Evolutionary conservation across 2,329 filamentous ascomycete genomes (phyloP), one percentile per base, ranked within the genome.

Genomic region (Pseudogymnoascus sp.): DNA sequence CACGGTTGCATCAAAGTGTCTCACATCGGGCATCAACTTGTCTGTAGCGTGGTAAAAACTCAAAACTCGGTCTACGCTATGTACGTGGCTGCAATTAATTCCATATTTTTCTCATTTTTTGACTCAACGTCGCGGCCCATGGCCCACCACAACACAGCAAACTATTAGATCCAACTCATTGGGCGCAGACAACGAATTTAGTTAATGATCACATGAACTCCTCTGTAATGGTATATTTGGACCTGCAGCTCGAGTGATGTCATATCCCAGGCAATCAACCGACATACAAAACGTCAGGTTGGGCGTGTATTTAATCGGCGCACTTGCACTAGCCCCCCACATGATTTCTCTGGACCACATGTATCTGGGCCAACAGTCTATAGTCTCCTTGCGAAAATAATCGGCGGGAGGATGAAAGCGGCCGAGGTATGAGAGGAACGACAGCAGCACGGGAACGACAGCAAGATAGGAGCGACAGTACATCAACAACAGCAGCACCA

Each of bases 91-190:
- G 45, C 25, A 28, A 54, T 31, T 54, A 54, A 54, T 54, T 54
- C 45, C 45, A 54, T 54, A 54, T 28, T 54, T 51, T 54, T 54
- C 45, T 54, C 45, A 54, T 54, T 54, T 54, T 54, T 54, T 31
- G 45, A 54, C 45, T 54, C 45, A 54, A 54, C 45, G 10, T 54
- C 45, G 45, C 14, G 45, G 45, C 23, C 45, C 45, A 54, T 54
- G 45, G 45, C 45, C 45, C 45, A 54, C 45, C 45, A 54, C 45
- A 28, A 54, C 23, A 23, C 23, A 54, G 45, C 23, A 54, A n/a
- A 54, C 45, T 54, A 54, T 54, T 54, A 54, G 6, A 28, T 28
- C 14, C 23, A 28, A 54, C 45, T 31, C 45, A 54, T 54, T 54
- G 23, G 45, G 45, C 45, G 14, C 14, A 54, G 23, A 54, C 23